phyloP scores from a whole-genome alignment of 306 rosid genomes.

The Calophaca sinica region DNA sequence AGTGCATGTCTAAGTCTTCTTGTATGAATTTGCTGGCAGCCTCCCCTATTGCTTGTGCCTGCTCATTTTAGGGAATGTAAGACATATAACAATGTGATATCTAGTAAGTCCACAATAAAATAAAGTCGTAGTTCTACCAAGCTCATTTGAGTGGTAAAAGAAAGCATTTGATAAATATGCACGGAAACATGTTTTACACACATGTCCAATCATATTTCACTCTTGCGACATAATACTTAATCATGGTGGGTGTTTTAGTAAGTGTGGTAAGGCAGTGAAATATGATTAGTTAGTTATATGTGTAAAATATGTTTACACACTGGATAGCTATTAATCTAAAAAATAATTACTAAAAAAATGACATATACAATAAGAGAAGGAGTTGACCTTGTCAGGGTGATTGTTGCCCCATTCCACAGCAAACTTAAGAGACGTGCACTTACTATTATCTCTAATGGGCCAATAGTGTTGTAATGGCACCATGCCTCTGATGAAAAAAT shows the following conservation, averaged over 20 bases:
- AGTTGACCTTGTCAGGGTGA: slow-evolving; percentile 52
- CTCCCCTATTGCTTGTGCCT: slow-evolving; percentile 63
- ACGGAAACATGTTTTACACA: too few species aligned
- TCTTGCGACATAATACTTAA: too few species aligned
- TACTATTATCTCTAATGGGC: slow-evolving; percentile 73
- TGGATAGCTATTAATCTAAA: too few species aligned
- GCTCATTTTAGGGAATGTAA: neutral
- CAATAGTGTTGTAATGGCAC: slow-evolving; percentile 77
- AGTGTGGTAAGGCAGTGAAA: neutral
- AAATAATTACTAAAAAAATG: too few species aligned
- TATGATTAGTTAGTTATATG: too few species aligned
- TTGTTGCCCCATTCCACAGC: slow-evolving; percentile 94
- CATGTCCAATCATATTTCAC: too few species aligned
- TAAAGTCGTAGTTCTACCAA: neutral
- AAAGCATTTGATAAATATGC: too few species aligned
- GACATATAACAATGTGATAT: neutral
- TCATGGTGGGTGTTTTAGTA: too few species aligned
- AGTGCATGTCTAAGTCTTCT: slow-evolving; percentile 73
- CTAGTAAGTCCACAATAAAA: neutral
- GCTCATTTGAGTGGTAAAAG: neutral
- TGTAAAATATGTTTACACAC: too few species aligned
- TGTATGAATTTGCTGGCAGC: slow-evolving; percentile 57
- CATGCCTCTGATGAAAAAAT: slow-evolving; percentile 79
- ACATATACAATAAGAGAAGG: too few species aligned
- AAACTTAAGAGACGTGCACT: slow-evolving; percentile 81